Evolutionary conservation across 495 filamentous ascomycete species (phyloP), one percentile per base, ranked within the genome.

Genomic region (Lasiosphaeria miniovina): DNA sequence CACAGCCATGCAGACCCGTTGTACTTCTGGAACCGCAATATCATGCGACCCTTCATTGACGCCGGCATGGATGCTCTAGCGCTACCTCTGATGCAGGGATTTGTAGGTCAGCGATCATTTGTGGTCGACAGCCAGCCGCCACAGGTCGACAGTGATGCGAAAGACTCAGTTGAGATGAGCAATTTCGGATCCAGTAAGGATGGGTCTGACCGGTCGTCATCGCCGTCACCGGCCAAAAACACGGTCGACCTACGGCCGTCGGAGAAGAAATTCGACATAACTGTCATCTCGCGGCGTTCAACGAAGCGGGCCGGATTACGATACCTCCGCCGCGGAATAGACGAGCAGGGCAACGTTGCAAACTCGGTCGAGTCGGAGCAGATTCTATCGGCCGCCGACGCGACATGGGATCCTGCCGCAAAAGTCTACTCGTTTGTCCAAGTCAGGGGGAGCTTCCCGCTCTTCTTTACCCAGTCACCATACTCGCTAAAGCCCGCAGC

Each of bases 311-410:
- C 93, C 7, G 93, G 93, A 15, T 77, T 98, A 35, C 84, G 93
- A 45, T 98, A 97, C 74, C 82, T 98, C 17, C 85, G 93, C n/a
- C 86, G 93, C 40, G 93, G 93, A 17, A 82, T 96, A 6, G 91
- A 98, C 68, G 90, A 96, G 54, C 81, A 88, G 32, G 94, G 93
- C 0, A 83, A 91, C 59, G 85, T 87, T 4, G 93, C 93, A n/a
- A 98, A 98, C 65, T 84, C 76, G 5, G 93, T 97, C 35, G 93
- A 98, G 74, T 93, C 92, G 3, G 94, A 97, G 69, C 93, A 98
- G 67, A 88, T 98, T 38, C 81, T 98, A 7, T 91, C 90, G 0
- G 80, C 79, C 9, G 70, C 80, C 3, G 77, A 79, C 12, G 65
- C 70, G 4, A 61, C 66, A 8, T 91, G 86, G 86, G 75, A 83